phyloP scores from a whole-genome alignment of 305 asterid genomes.

The Coffea humblotiana region DNA sequence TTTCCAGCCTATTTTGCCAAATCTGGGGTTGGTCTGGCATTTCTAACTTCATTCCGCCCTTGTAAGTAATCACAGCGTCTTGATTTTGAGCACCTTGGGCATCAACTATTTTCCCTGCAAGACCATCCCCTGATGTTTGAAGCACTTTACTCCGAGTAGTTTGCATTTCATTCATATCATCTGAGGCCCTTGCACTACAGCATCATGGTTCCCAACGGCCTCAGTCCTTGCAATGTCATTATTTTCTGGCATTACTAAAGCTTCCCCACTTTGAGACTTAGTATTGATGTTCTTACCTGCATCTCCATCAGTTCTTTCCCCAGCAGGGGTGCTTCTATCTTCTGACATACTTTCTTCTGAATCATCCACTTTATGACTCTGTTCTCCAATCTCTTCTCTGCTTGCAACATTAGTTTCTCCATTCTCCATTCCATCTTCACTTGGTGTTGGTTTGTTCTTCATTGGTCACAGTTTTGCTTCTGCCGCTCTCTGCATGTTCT shows the following conservation, averaged over 20 bases:
- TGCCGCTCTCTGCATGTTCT: neutral
- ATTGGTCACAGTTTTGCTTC: conserved; percentile 11
- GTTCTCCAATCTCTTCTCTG: conserved; percentile 16
- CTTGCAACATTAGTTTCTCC: conserved; percentile 13
- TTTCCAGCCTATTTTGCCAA: conserved; percentile 17
- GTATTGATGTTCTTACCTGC: conserved; percentile 1
- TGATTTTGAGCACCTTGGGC: conserved; percentile 26
- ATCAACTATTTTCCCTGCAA: conserved; percentile 11
- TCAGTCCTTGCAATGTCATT: conserved; percentile 7
- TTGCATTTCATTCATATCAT: conserved; percentile 13
- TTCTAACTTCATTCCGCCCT: conserved; percentile 33
- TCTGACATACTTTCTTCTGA: conserved; percentile 21
- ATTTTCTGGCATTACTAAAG: conserved; percentile 12
- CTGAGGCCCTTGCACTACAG: conserved; percentile 21
- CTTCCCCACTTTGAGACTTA: conserved; percentile 8
- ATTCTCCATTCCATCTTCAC: conserved; percentile 5
- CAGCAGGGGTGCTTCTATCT: conserved; percentile 6
- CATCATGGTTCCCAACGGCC: conserved; percentile 6
- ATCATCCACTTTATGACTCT: conserved; percentile 16
- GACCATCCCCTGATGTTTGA: conserved; percentile 11
- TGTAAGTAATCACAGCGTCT: conserved; percentile 10
- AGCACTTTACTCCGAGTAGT: conserved; percentile 7
- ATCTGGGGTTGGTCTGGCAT: conserved; percentile 17
- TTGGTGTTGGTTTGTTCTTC: conserved; percentile 9
- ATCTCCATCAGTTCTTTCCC: conserved; percentile 4